Evolutionary conservation across 2,329 filamentous ascomycete species (phyloP), one percentile per base, ranked within the genome.

Genomic region (Zalaria obscura): DNA sequence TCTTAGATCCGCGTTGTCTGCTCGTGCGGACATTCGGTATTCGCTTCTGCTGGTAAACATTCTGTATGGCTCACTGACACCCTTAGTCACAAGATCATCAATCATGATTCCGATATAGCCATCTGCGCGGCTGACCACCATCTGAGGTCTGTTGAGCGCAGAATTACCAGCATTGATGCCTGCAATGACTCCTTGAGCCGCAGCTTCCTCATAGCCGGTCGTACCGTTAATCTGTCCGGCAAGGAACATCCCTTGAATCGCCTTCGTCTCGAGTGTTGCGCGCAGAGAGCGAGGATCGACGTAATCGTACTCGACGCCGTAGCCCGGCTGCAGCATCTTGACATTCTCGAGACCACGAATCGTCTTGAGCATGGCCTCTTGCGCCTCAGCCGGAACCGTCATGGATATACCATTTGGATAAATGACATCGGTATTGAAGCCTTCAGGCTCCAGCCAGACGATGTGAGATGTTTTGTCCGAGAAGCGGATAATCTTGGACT

Each of bases 61-160:
- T 50, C 91, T 78, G 63, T 98, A 98, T 1, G 91, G 91, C 57
- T 98, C 91, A 2, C 83, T 88, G 27, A 98, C 91, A 38, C 91
- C 91, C 63, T 95, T 96, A 25, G 89, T 96, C 55, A 93, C 80
- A 32, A 98, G 76, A 58, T 98, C 91, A 61, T 98, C 91, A 53
- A 98, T 88, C 87, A 98, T 94, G 64, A 98, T 83, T 50, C 91
- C 91, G 55, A 98, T 96, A 60, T 95, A 98, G 8, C 86, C 87
- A 59, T 98, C 89, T 1, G 83, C 80, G 48, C 91, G 75, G 5
- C 79, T 79, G 27, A 98, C 66, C 0, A 74, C 74, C 46, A 93
- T 69, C 0, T 78, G 72, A 2, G 69, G 60, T 44, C 81, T 76
- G 1, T 74, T 73, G 46, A 76, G 72, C 0, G 88, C 76, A 1